Percentiles rank a stretch among this genome's conserved stretches.
Conservation (phyloP, 495 filamentous ascomycete species). For the Talaromyces nanjingensis region DNA sequence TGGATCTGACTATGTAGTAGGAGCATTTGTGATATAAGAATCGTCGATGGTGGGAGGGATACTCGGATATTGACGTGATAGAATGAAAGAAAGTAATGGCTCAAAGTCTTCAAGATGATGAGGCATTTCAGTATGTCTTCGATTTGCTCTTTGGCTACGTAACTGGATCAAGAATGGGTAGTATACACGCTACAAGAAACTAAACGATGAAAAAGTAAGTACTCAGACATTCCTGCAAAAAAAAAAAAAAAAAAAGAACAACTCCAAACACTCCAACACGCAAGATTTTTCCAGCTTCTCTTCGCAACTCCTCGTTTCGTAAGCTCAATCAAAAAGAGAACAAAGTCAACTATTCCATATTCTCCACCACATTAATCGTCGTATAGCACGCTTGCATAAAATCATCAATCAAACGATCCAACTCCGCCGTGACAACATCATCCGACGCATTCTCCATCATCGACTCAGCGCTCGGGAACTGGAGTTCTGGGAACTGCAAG, state of each 20-base stretch:
- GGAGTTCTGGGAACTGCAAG: slow-evolving; percentile 18
- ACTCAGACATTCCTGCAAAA: neutral
- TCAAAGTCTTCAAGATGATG: neutral
- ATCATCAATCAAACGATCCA: slow-evolving; percentile 32
- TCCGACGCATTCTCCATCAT: slow-evolving; percentile 30
- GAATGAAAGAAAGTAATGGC: neutral
- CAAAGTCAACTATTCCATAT: neutral
- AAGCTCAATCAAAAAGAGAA: neutral
- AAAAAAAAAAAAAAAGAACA: neutral
- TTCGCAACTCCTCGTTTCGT: neutral
- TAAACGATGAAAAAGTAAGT: neutral
- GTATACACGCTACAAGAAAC: neutral
- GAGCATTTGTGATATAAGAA: neutral
- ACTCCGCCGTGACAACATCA: slow-evolving; percentile 23
- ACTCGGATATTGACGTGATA: neutral
- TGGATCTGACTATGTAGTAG: too few species aligned
- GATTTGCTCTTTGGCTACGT: neutral
- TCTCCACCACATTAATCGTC: slow-evolving; percentile 6
- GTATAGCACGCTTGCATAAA: slow-evolving; percentile 25
- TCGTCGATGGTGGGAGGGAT: neutral
- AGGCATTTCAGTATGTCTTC: too few species aligned
- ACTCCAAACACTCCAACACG: neutral
- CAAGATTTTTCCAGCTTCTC: neutral
- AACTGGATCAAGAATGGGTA: neutral
- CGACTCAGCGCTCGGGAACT: slow-evolving; percentile 27